phyloP scores from a whole-genome alignment of 805 yeast species.

The Blastobotrys robertii region DNA sequence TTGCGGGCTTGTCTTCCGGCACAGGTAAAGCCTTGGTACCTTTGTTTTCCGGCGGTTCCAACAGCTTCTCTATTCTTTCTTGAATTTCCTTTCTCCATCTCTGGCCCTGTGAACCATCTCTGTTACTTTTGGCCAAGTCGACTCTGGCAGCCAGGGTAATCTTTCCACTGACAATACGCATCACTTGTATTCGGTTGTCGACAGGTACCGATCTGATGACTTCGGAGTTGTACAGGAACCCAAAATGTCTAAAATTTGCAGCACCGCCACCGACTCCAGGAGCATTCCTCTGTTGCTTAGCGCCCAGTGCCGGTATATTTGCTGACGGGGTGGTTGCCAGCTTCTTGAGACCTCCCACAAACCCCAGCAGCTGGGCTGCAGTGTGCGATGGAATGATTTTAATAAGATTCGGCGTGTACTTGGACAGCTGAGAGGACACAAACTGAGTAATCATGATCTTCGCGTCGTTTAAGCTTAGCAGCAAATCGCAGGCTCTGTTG shows the following conservation, averaged over 20 bases:
- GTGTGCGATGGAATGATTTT: conserved; percentile 61
- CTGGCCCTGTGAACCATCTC: conserved; percentile 46
- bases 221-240: conserved; percentile 55
- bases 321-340: conserved; percentile 71
- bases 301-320: conserved; percentile 72
- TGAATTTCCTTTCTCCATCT: conserved; percentile 52
- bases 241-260: conserved; percentile 42
- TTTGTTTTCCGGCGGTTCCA: conserved; percentile 63
- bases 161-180: conserved; percentile 73
- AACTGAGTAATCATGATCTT: conserved; percentile 38
- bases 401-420: conserved; percentile 72
- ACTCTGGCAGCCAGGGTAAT: conserved; percentile 73
- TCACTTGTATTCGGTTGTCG: conserved; percentile 53
- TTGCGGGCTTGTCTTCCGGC: conserved; percentile 67
- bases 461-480: conserved; percentile 37
- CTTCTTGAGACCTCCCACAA: conserved; percentile 57
- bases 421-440: conserved; percentile 46
- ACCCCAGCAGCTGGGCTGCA: conserved; percentile 62
- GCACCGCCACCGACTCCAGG: conserved; percentile 33
- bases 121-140: conserved; percentile 42
- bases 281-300: conserved; percentile 28
- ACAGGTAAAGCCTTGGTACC: conserved; percentile 57
- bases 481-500: conserved; percentile 36
- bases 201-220: conserved; percentile 50
- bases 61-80: conserved; percentile 56